Evolutionary conservation across 208 protist species (phyloP), one percentile per base, ranked within the genome.

Genomic region (Leishmania martiniquensis): DNA sequence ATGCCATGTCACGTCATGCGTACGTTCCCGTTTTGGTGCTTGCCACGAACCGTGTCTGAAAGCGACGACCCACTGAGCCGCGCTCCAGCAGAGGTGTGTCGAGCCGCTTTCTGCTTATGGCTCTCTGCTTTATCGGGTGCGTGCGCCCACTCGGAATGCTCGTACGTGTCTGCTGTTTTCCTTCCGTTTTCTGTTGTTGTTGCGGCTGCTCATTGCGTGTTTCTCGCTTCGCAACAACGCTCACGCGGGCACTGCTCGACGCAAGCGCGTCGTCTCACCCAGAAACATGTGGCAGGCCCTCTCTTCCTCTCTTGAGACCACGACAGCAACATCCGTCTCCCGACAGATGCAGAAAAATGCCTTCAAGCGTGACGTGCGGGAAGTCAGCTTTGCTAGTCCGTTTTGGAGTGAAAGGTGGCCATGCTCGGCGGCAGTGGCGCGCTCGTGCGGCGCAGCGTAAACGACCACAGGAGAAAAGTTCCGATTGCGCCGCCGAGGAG

Each of bases 391-490:
- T n/a, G 51, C 69, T 73, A 73, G 32, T 54, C 69, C 51, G 51
- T 39, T 57, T 73, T 73, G 32, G 25, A 12, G 69, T 17, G 34
- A 15, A 4, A 45, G 44, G 69, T 9, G 29, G 47, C 32, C 49
- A 37, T 6, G 25, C 32, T 52, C 17, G 69, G 69, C 20, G 83
- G 75, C 7, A 76, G 59, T 2, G 83, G 77, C 4, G 51, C 72
- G 59, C 80, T 78, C 57, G 63, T 75, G 45, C 67, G 72, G 9
- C 17, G 37, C 72, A 65, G 49, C 66, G 74, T 63, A 59, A 75
- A 77, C n/a, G 69, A 84, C 20, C 67, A 71, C 54, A 81, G n/a
- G 12, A 81, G 29, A 75, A 77, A 57, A 54, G 81, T 76, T 20
- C 72, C 77, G n/a, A 83, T 49, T 44, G 68, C 73, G 20, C 72